A percentile compares a stretch with the other conserved stretches of the same genome.
These are phyloP conservation scores for Eucalyptus leucophloia DNA, from an alignment of 345 rosid genomes.

Conservation along the genomic window DNA sequence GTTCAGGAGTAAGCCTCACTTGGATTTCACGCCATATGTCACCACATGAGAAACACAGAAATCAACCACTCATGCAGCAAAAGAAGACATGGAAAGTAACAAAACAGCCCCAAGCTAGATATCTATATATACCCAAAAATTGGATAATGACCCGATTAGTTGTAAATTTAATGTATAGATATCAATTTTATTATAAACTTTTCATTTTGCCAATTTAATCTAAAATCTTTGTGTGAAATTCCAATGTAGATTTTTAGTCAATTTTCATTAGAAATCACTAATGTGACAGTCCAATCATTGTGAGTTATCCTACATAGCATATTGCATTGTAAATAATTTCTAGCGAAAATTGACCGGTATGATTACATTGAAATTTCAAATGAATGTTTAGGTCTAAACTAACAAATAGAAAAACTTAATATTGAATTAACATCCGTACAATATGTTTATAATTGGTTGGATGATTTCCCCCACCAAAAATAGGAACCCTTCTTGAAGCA, in stretches of 20 bases:
- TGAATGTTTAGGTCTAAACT: too few relatives aligned
- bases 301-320: neutral
- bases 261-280: neutral
- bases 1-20: neutral
- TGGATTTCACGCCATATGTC: neutral
- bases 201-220: neutral
- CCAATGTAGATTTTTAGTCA: neutral
- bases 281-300: too few relatives aligned
- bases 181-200: neutral
- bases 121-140: neutral
- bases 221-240: neutral
- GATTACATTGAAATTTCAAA: neutral
- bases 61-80: neutral
- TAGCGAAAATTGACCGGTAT: rapidly evolving
- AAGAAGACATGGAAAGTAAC: neutral
- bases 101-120: neutral
- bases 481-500: neutral
- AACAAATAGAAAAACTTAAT: rapidly evolving
- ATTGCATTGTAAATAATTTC: neutral
- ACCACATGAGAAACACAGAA: neutral
- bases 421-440: neutral
- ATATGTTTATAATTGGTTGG: neutral
- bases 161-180: neutral
- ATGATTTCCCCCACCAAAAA: neutral
- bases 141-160: neutral